Base-by-base conservation (phyloP, 2,329 filamentous ascomycete species). In the Metarhizium humberi region DNA sequence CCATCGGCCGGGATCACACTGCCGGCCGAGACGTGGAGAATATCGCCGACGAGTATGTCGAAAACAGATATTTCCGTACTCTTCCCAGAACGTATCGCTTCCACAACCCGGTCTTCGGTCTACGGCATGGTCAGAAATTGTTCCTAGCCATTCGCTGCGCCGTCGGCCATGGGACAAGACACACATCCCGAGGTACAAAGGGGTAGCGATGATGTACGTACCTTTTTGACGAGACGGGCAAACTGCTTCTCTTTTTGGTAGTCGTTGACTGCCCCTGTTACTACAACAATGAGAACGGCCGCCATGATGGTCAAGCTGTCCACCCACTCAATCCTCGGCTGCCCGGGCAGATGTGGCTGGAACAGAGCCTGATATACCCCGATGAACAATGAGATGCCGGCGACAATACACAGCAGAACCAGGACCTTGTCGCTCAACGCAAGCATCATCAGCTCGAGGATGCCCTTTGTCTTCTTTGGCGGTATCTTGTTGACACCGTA, bases 1-100 rank as follows among this genome's bases (percentile, higher is more conserved):
- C 86, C 86, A 64, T 90, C 86, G 1, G 84, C 85, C 0, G 86
- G 85, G 40, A 88, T 77, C 55, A 87, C 74, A 61, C 90, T 86
- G 57, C 86, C 86, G 2, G 85, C 82, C 57, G 84, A 82, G 7
- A 90, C 72, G 64, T 86, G 79, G 56, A 89, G 75, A 3, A 89
- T 76, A 65, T 90, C 86, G 49, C 86, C 86, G 6, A 86, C 86
- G 55, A 86, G 76, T 51, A 89, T 73, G 57, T 88, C 84, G 59
- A 81, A 82, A 6, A 88, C 77, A 0, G 82, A 84, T n/a, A 89
- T 76, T 68, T 84, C 77, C 36, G 77, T 69, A 0, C 80, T 80
- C 63, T 81, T 85, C 20, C 85, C 85, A 1, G 84, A 87, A 13
- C 86, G 81, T 53, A 86, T 77, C 3, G 81, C 82, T 66, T 85